Base-by-base conservation (phyloP, 495 filamentous ascomycete genomes). In the Daldinia loculata region DNA sequence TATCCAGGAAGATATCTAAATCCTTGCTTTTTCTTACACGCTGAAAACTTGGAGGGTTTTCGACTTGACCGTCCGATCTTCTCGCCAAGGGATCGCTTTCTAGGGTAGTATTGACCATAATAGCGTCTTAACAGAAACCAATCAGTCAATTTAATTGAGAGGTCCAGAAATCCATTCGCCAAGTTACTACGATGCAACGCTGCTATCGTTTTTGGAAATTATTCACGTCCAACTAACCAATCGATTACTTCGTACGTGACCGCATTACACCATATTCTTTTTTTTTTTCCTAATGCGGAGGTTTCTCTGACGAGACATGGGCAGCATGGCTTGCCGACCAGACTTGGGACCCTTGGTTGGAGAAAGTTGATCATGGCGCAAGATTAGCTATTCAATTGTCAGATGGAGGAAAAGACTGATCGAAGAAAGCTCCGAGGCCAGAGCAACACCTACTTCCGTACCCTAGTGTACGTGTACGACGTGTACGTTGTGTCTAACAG, bases 51-150 rank as follows among this genome's bases (percentile, higher is more conserved):
- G 45, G 34, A 7, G 22, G 14, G n/a, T 30, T 27, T 51, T 22
- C 56, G 58, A 61, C 63, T 70, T 68, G 45, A 52, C 59, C 51
- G 62, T 67, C 69, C 69, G 70, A 73, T 73, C 67, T 75, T 63
- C 61, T 65, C 52, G 72, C 75, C 74, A 78, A 75, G 74, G 75
- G 69, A 75, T 71, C 74, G 69, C 64, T 66, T 53, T 74, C 67
- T 67, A 72, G 69, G 63, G 65, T 75, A 38, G 66, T 43, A 70
- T 72, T 63, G 43, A 62, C 64, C 61, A 60, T 27, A 70, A 36
- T 58, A 48, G 22, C 43, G 59, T 58, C 57, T 22, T 61, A 50
- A 39, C 29, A 61, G 56, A 19, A 74, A 67, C 69, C 61, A 69
- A 62, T 68, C 57, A 63, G 36, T 41, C 56, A 50, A 45, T 73